Percentiles rank a stretch among this genome's conserved stretches.
Conservation (phyloP, 1,284 basidiomycete genomes). For the Apiotrichum gracile region DNA sequence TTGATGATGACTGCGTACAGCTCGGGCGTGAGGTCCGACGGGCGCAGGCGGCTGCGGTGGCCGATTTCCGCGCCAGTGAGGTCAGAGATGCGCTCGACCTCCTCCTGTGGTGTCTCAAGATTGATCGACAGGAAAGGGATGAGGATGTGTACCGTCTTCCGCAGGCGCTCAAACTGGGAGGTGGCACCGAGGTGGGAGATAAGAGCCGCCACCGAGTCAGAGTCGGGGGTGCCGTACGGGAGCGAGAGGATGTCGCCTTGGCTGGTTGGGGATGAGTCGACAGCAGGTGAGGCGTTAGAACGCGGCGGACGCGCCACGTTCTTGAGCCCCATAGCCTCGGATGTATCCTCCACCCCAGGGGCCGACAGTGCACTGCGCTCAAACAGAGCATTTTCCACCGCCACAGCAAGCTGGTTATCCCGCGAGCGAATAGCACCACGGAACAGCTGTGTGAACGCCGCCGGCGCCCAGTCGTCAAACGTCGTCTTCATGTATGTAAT, state of each 20-base stretch:
- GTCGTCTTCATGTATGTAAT: conserved; percentile 29
- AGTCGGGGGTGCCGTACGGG: conserved; percentile 9
- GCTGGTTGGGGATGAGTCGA: background rate
- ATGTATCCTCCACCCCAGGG: background rate
- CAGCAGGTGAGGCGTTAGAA: background rate
- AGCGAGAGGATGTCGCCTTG: background rate
- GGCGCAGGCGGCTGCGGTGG: conserved; percentile 6
- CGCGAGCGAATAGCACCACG: conserved; percentile 8
- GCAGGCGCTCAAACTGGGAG: conserved; percentile 26
- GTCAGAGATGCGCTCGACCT: background rate
- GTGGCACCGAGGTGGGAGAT: conserved; percentile 26
- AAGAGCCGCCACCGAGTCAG: conserved; percentile 21
- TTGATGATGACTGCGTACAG: conserved; percentile 25
- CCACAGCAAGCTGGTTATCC: conserved; percentile 1
- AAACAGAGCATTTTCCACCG: conserved; percentile 9
- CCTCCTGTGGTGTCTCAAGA: background rate
- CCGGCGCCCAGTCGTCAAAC: background rate
- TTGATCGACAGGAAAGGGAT: conserved; percentile 28
- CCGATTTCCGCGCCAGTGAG: conserved; percentile 4
- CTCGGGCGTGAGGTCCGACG: conserved; percentile 11
- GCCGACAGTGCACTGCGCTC: background rate
- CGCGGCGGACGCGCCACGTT: background rate
- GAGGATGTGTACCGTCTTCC: conserved; percentile 20
- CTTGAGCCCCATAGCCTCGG: background rate
- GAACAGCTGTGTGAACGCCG: conserved; percentile 23